Base-by-base conservation (phyloP, 768 basidiomycete genomes). In the Agaricus subrufescens region DNA sequence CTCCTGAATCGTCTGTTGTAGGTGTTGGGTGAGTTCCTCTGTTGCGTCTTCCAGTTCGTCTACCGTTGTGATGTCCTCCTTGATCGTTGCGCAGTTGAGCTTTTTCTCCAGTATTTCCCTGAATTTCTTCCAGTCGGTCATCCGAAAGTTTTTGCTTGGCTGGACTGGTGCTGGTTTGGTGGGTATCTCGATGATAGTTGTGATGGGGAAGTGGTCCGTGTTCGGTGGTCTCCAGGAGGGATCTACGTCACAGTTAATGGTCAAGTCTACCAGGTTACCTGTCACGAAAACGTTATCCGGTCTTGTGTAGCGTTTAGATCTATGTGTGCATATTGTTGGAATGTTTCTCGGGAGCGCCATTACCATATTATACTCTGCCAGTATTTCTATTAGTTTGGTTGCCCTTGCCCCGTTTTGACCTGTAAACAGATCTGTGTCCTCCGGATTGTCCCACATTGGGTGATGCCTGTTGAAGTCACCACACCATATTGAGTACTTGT, bases 401-500 rank as follows among this genome's bases (percentile, higher is more conserved):
- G 70, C 67, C 0, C 43, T 53, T 0, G 62, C 46, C 0, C 72
- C 50, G 11, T 66, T 64, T 6, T 47, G 9, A 0, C 31, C 31
- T 1, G 68, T 74, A 61, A 79, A 73, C 0, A 81, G 71, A 46
- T 69, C 68, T 10, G 48, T 48, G 47, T 72, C 67, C 8, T 48
- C 40, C 0, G 63, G 56, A 3, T 66, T 56, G 23, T 78, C 75
- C 76, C 76, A 78, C 10, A 70, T 25, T 0, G 68, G 71, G 62
- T 76, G 71, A 56, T 78, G 75, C n/a, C 67, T 46, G 54, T 77
- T 76, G 65, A 75, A 77, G 60, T 77, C 70, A 0, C 77, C 71
- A 0, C 60, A 50, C 72, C 71, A 72, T 2, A 74, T 56, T 6
- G 67, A 29, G 40, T 65, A 59, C 30, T 61, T 50, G 3, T 42